Evolutionary conservation across 179 eudicot genomes (phyloP), one percentile per base, ranked within the genome.

Genomic region (Nepenthes alata): DNA sequence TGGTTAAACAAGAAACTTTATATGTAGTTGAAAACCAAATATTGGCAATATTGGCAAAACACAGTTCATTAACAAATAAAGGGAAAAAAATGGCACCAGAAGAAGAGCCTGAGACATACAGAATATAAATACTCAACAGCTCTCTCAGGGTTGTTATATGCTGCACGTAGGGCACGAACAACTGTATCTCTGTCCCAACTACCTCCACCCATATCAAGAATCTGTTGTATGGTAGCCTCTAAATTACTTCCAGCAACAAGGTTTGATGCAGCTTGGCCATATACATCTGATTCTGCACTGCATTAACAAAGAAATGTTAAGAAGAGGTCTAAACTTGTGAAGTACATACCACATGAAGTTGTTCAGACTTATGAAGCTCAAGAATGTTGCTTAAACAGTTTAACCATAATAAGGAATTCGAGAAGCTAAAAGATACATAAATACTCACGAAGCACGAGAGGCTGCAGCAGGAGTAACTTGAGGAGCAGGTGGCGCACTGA

Each of bases 201-300:
- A 62, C 96, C 98, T 62, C 96, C 98, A 60, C 98, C 98, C 96
- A 91, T 89, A 50, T 91, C 98, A 75, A 91, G 83, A 75, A 91
- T 83, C 58, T 89, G 83, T 69, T 89, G 98, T 65, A 91, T 62
- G n/a, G 90, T 86, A 50, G 69, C 37, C 77, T 91, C 96, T 59
- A 91, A 78, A 63, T 62, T 77, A 78, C 66, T 85, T 68, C 98
- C 98, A 55, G 95, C 96, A 37, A 91, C 98, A 70, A 91, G 87
- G 64, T 85, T 89, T 35, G 98, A 91, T 35, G 96, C 96, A 57
- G 96, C 98, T 74, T 77, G 78, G 57, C 84, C 93, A 76, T 91
- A 91, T 37, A 87, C 95, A 80, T 79, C 79, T 58, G 81, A 57
- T 44, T 71, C 84, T 15, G 78, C 73, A 34, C 96, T 91, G 77